Base-by-base conservation (phyloP, 1,284 basidiomycete genomes). In the Irpex sp. region DNA sequence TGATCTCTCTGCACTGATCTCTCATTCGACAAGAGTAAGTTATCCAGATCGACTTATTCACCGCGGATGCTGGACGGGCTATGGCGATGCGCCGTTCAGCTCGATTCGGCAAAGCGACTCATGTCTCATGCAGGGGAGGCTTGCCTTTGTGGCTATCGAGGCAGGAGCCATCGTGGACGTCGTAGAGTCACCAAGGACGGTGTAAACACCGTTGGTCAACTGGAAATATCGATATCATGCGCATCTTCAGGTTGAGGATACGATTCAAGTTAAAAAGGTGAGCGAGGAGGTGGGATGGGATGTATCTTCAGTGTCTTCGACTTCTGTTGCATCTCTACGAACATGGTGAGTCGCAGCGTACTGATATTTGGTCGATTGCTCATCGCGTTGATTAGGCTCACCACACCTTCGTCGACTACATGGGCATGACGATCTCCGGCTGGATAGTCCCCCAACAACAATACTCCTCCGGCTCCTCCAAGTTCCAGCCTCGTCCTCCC, bases 371-470 rank as follows among this genome's bases (percentile, higher is more conserved):
- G 4, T 31, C 21, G 8, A 51, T 31, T 13, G 31, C 31, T 35
- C 13, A 31, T 5, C 3, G 4, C 15, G 19, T 19, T 19, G 33
- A 8, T 8, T 15, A 55, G 53, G 53, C 53, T 31, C 53, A 55
- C 53, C 53, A 55, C 31, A 55, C 53, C 3, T 55, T 55, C 31
- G 31, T 55, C 53, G 53, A 55, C 35, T 55, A 55, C 31, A 31
- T 55, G 53, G 53, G 53, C 7, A 36, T 17, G 35, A 19, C 26
- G 8, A 36, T 55, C 26, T 36, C 53, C 21, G 53, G 53, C 15
- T 55, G 53, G 53, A 55, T 55, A 13, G 53, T 55, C 21, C 53
- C 53, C 9, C 53, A 55, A 31, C 53, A 55, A 17, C 53, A 55
- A 21, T 55, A 55, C 31, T 33, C 53, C 15, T 55, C 53, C 13